Conservation (phyloP, 2,329 filamentous ascomycete genomes). For the Myrmaecium sp. region DNA sequence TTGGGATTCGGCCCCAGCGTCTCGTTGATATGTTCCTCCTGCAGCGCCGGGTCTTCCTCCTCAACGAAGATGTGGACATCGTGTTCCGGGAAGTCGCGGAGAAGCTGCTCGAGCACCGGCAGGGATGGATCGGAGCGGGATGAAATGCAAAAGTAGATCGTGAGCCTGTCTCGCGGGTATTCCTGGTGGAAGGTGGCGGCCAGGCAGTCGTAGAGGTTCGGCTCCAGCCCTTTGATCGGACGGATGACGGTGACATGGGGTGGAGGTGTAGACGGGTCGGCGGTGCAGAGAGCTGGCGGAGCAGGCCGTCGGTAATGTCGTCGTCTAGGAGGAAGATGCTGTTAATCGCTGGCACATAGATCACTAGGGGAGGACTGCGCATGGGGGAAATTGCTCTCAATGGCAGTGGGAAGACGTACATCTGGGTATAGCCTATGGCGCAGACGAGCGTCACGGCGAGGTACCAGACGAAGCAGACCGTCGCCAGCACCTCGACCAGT, state of each 20-base stretch:
- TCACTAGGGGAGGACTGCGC: slow-evolving; percentile 3
- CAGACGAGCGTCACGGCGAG: slow-evolving; percentile 37
- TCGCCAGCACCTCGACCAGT: slow-evolving; percentile 21
- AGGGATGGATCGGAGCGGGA: slow-evolving; percentile 60
- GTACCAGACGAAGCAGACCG: slow-evolving; percentile 39
- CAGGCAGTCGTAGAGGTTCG: slow-evolving; percentile 80
- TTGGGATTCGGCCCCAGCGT: slow-evolving; percentile 88
- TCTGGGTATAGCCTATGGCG: slow-evolving; percentile 39
- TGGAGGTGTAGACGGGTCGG: slow-evolving; percentile 12
- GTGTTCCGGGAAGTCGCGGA: slow-evolving; percentile 54
- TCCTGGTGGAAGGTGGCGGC: slow-evolving; percentile 68
- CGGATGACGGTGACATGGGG: slow-evolving; percentile 83
- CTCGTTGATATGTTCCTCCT: slow-evolving; percentile 32
- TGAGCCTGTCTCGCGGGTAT: slow-evolving; percentile 61
- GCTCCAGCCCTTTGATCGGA: slow-evolving; percentile 83
- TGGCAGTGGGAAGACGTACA: slow-evolving; percentile 30
- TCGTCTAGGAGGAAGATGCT: slow-evolving; percentile 25
- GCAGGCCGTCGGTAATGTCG: slow-evolving; percentile 34
- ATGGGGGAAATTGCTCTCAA: no score
- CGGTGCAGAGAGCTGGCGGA: slow-evolving; percentile 24
- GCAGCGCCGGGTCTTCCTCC: slow-evolving; percentile 58
- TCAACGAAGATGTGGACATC: slow-evolving; percentile 66
- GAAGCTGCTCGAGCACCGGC: slow-evolving; percentile 51
- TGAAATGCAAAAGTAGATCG: slow-evolving; percentile 68
- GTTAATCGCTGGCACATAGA: neutral